These are phyloP conservation scores for Thelephora terrestris DNA, from an alignment of 1,284 basidiomycete genomes.

Conservation along the genomic window DNA sequence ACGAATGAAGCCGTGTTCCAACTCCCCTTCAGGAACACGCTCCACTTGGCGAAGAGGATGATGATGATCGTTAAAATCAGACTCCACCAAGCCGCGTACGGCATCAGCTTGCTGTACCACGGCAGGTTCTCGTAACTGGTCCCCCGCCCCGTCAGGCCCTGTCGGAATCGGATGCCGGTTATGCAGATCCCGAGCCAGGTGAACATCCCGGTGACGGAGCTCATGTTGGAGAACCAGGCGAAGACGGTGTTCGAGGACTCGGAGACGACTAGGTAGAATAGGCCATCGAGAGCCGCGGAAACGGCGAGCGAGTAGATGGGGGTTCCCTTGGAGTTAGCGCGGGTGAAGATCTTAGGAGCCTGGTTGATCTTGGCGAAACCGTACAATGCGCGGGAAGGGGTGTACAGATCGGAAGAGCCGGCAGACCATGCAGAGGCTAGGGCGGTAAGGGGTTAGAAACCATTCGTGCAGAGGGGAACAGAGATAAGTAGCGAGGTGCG, in stretches of 20 bases:
- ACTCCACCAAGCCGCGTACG: too few relatives aligned
- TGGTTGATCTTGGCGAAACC: slow-evolving; percentile 68
- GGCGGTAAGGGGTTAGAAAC: too few relatives aligned
- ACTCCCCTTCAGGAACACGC: slow-evolving; percentile 45
- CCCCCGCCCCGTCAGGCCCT: slow-evolving; percentile 68
- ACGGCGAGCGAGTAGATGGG: slow-evolving; percentile 6
- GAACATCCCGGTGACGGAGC: slow-evolving; percentile 59
- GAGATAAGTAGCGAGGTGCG: slow-evolving; percentile 10
- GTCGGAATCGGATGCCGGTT: slow-evolving; percentile 74
- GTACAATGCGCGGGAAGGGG: slow-evolving; percentile 73
- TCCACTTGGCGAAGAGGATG: slow-evolving; percentile 65
- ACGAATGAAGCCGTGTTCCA: slow-evolving; percentile 58
- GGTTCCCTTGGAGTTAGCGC: background rate
- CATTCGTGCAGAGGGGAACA: too few relatives aligned
- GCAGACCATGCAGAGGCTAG: slow-evolving; percentile 84
- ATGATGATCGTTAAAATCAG: too few relatives aligned
- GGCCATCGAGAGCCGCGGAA: too few relatives aligned
- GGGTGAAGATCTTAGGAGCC: slow-evolving; percentile 65
- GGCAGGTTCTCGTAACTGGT: slow-evolving; percentile 59
- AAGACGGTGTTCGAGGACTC: too few relatives aligned
- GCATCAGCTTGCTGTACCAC: slow-evolving; percentile 49
- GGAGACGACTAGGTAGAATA: too few relatives aligned
- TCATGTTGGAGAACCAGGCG: too few relatives aligned
- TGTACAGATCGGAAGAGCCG: slow-evolving; percentile 76
- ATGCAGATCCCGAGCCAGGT: slow-evolving; percentile 81